These are phyloP conservation scores for Xylariales sp. DNA, from an alignment of 2,329 filamentous ascomycete genomes.

Conservation along the genomic window DNA sequence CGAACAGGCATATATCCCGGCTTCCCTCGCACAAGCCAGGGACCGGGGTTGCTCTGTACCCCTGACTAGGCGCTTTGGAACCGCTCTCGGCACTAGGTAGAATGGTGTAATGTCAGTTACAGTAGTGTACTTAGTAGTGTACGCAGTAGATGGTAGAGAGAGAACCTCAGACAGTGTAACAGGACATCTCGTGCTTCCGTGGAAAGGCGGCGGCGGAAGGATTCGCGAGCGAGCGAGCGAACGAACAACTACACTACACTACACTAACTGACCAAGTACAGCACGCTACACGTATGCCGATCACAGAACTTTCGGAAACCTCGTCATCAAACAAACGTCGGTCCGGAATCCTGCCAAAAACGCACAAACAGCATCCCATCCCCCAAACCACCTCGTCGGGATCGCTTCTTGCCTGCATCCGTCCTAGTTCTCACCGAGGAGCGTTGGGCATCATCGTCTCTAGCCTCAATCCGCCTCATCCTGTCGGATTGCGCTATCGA, in stretches of 20 bases:
- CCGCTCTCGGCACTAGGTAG: no score
- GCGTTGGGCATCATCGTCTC: background rate
- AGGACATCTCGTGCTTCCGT: background rate
- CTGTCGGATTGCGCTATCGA: background rate
- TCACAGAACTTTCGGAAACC: background rate
- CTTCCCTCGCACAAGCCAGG: background rate
- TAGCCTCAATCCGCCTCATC: conserved; percentile 3
- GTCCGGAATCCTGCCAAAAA: background rate
- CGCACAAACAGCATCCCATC: conserved; percentile 7
- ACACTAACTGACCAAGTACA: no score
- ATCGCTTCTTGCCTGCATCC: conserved; percentile 9
- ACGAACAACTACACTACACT: no score
- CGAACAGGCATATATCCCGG: conserved; percentile 25
- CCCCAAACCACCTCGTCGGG: conserved; percentile 3
- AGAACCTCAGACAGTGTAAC: background rate
- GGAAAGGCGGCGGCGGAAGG: background rate
- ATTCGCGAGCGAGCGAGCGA: conserved; percentile 23
- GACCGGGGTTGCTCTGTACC: conserved; percentile 14
- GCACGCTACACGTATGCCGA: background rate
- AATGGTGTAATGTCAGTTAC: no score
- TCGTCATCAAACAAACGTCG: background rate
- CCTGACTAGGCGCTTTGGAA: conserved; percentile 18
- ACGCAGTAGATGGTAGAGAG: no score
- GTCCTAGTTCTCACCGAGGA: conserved; percentile 2
- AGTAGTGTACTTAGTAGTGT: no score